These are phyloP conservation scores for Triticum aestivum DNA, from an alignment of 176 grass and related monocot species.

Conservation along the genomic window DNA sequence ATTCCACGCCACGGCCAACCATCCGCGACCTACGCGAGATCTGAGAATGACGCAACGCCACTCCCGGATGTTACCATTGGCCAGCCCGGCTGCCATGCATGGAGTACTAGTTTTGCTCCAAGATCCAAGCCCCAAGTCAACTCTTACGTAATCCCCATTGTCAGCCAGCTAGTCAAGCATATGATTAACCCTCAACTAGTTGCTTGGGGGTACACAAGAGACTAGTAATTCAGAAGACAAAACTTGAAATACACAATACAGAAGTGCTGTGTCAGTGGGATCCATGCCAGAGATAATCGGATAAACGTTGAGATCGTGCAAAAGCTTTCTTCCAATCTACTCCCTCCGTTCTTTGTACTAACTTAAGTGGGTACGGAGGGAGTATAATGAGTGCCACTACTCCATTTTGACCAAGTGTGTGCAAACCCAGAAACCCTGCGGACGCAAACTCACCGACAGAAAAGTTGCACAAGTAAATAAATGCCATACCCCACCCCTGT, in stretches of 20 bases:
- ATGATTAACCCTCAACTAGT: neutral
- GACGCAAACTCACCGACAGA: neutral
- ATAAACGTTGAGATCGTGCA: no score
- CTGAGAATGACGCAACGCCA: neutral
- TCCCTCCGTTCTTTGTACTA: no score
- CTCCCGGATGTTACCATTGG: neutral
- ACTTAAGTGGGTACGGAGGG: no score
- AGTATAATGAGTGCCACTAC: no score
- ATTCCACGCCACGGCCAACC: neutral
- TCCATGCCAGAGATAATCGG: neutral
- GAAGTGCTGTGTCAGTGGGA: neutral
- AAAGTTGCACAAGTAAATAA: neutral
- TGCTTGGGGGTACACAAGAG: neutral
- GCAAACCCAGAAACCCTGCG: no score
- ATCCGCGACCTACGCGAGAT: neutral
- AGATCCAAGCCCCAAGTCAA: neutral
- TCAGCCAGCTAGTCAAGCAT: neutral
- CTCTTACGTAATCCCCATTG: neutral
- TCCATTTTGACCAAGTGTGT: neutral
- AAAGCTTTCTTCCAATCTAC: no score
- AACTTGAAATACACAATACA: neutral
- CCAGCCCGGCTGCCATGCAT: neutral
- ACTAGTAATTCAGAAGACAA: neutral
- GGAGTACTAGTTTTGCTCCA: neutral
- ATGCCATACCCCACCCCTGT: neutral